phyloP scores from a whole-genome alignment of 1,139 yeast species.

The Yamadazyma membranifaciens region DNA sequence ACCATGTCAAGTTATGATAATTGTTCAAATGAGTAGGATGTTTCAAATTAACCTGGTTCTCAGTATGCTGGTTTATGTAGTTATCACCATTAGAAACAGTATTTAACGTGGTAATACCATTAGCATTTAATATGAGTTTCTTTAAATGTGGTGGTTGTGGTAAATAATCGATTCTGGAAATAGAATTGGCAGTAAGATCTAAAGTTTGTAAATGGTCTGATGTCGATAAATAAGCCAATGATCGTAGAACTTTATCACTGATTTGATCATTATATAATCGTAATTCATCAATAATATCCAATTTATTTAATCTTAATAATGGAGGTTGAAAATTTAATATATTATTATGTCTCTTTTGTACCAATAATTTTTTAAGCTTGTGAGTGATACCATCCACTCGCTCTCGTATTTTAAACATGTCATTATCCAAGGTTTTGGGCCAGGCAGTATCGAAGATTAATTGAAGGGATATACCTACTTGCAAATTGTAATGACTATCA shows the following conservation, averaged over 20 bases:
- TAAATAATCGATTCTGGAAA: constrained; percentile 16
- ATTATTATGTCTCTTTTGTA: constrained; percentile 11
- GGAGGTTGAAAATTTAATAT: not conserved
- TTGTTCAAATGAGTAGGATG: not conserved
- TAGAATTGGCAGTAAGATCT: constrained; percentile 21
- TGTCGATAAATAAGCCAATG: constrained; percentile 8
- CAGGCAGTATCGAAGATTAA: constrained; percentile 14
- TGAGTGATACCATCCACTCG: constrained; percentile 16
- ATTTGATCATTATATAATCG: constrained; percentile 21
- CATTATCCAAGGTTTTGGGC: constrained; percentile 8
- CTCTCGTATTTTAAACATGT: constrained; percentile 13
- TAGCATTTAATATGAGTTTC: constrained; percentile 17
- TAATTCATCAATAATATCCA: constrained; percentile 17
- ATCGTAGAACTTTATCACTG: constrained; percentile 12
- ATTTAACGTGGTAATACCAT: constrained; percentile 7
- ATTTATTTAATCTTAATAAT: constrained; percentile 12
- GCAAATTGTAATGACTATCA: constrained; percentile 15
- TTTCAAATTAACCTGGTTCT: not conserved
- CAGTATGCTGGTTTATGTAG: too few relatives aligned
- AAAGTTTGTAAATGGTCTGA: constrained; percentile 13
- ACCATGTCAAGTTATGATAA: constrained; percentile 12
- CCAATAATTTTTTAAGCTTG: constrained; percentile 17
- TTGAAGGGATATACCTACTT: constrained; percentile 15
- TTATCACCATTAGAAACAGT: not conserved
- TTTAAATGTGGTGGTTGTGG: constrained; percentile 16